Evolutionary conservation across 1,139 yeast genomes (phyloP).

Genomic region (Nematodospora anomalae): DNA sequence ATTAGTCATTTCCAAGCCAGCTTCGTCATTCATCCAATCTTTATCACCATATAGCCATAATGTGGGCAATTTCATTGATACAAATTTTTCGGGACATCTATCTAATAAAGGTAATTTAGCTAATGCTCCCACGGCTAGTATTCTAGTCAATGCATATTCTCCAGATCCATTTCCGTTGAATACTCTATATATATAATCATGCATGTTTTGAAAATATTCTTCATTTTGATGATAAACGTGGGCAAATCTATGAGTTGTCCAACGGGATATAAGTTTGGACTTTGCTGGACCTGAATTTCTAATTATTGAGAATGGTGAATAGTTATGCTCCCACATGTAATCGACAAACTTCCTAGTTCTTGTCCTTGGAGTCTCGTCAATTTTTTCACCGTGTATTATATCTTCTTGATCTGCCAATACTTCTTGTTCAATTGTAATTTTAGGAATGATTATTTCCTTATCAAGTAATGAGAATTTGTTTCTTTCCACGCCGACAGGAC

Average conservation of each 20-base stretch:
- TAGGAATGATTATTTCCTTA: conserved; percentile 13
- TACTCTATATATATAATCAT: conserved; percentile 43
- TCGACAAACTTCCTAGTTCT: conserved; percentile 26
- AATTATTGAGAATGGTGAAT: conserved; percentile 39
- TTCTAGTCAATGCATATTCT: conserved; percentile 45
- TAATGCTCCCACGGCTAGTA: conserved; percentile 41
- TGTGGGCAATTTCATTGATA: conserved; percentile 40
- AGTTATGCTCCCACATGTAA: conserved; percentile 38
- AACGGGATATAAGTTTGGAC: conserved; percentile 37
- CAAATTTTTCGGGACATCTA: conserved; percentile 40
- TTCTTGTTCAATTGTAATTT: conserved; percentile 23
- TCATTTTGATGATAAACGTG: conserved; percentile 34
- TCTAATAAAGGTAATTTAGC: conserved; percentile 46
- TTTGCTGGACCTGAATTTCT: conserved; percentile 38
- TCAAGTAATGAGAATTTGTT: conserved; percentile 31
- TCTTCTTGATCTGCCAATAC: conserved; percentile 31
- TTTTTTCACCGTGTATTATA: conserved; percentile 19
- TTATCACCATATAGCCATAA: conserved; percentile 49
- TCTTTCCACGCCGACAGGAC: conserved; percentile 50
- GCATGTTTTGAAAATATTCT: conserved; percentile 33
- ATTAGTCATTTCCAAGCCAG: conserved; percentile 41
- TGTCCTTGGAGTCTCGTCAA: conserved; percentile 13
- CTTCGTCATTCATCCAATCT: conserved; percentile 51
- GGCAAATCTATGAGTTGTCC: conserved; percentile 45
- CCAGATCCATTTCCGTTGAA: conserved; percentile 47